Conservation (phyloP, 306 rosid genomes). For the Cicer yamashitae region DNA sequence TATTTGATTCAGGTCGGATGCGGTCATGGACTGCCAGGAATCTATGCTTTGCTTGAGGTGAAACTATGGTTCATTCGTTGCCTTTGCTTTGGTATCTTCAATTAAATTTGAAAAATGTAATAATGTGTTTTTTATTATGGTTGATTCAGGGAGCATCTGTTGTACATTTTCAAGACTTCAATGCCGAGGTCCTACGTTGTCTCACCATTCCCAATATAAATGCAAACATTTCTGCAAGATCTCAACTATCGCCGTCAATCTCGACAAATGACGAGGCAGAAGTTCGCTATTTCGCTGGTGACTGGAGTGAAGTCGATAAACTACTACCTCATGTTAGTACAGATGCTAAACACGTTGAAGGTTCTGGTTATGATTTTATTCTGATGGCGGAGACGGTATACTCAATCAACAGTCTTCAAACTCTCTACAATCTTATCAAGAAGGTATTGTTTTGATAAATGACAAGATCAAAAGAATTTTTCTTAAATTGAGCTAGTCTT, state of each 20-base stretch:
- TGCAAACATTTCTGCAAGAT: conserved; percentile 56
- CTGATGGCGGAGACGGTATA: conserved; percentile 98
- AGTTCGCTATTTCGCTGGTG: conserved; percentile 84
- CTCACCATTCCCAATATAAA: conserved; percentile 83
- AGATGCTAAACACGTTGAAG: conserved; percentile 34
- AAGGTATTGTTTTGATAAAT: conserved; percentile 62
- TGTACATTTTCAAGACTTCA: conserved; percentile 95
- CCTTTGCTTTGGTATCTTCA: conserved; percentile 25
- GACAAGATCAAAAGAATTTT: background rate
- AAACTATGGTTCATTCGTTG: conserved; percentile 37
- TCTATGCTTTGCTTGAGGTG: conserved; percentile 85
- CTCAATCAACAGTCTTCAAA: conserved; percentile 69
- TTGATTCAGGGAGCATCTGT: conserved; percentile 74
- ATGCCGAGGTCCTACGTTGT: conserved; percentile 78
- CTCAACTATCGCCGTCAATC: conserved; percentile 41
- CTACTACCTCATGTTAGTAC: conserved; percentile 62
- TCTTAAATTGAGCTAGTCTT: background rate
- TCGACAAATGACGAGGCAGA: conserved; percentile 50
- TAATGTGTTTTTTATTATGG: conserved; percentile 31
- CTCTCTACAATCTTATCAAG: conserved; percentile 78
- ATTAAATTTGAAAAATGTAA: conserved; percentile 10
- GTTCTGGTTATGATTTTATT: conserved; percentile 77
- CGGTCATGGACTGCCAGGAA: conserved; percentile 96
- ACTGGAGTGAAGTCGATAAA: conserved; percentile 87
- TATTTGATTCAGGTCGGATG: conserved; percentile 82